Evolutionary conservation across 306 rosid species (phyloP).

Genomic region (Castanea mollissima): DNA sequence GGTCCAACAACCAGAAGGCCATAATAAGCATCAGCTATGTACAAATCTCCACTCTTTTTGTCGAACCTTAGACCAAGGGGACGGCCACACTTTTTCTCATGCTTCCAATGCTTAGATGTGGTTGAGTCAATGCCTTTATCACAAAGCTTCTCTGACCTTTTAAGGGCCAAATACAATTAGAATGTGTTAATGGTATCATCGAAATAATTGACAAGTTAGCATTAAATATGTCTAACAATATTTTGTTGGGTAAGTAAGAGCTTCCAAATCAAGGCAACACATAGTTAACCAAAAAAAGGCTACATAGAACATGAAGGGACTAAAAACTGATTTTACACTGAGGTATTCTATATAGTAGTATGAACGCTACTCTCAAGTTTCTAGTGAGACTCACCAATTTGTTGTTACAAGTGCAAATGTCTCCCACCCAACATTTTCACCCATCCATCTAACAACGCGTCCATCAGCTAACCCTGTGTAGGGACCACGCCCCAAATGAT

Average conservation of each 20-base stretch:
- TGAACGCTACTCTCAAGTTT: background rate
- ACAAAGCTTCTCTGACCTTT: slow-evolving; percentile 79
- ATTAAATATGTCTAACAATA: background rate
- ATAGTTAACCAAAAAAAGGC: no score
- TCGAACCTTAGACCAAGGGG: slow-evolving; percentile 88
- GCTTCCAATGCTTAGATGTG: slow-evolving; percentile 83
- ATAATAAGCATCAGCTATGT: slow-evolving; percentile 84
- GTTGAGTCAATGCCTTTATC: slow-evolving; percentile 72
- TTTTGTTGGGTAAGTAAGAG: no score
- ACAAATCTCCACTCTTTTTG: slow-evolving; percentile 60
- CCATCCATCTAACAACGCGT: slow-evolving; percentile 96
- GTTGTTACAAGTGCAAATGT: slow-evolving; percentile 77
- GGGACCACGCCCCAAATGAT: slow-evolving; percentile 71
- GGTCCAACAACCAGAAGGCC: slow-evolving; percentile 85
- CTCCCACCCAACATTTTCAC: slow-evolving; percentile 77
- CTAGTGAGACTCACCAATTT: slow-evolving; percentile 50
- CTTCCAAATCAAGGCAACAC: no score
- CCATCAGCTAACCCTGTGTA: slow-evolving; percentile 91
- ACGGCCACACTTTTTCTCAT: slow-evolving; percentile 77
- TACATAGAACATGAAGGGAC: no score
- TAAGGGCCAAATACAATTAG: background rate
- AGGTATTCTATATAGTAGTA: no score
- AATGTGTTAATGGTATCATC: background rate
- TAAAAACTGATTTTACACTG: rapidly evolving
- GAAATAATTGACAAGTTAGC: background rate